Base-by-base conservation (phyloP, 108 stramenopile genomes). In the Schizochytrium sp. region DNA sequence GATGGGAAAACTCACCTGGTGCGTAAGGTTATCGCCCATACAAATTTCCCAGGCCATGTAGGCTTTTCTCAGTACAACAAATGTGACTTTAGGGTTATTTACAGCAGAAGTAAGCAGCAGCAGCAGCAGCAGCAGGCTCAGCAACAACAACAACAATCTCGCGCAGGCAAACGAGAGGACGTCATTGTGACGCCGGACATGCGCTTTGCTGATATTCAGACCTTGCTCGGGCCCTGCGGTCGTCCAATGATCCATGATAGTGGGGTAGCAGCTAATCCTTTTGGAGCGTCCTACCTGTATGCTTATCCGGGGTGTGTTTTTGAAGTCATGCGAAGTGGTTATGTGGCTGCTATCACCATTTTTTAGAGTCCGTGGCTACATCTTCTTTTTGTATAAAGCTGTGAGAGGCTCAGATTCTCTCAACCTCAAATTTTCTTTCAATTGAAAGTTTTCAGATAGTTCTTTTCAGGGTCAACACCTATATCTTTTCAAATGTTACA, bases 11-110 rank as follows among this genome's bases (percentile, higher is more conserved):
- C 76, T 2, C 76, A 83, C 47, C 47, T 49, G 5, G 47, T 83
- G 5, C 47, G 53, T 5, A 83, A 83, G 53, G 76, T 83, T 53
- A 83, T 83, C 28, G 76, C 53, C 5, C 76, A 83, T 2, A 83
- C 76, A 47, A 83, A 83, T 28, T 49, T 83, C 28, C 76, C 76
- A 55, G 76, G 76, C 76, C 76, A 83, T 53, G 47, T 55, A 47
- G 76, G n/a, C 10, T 83, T 83, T 42, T 83, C 76, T 13, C 76
- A 83, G 28, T 83, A 83, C 76, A 83, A 83, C 53, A 83, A 83
- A 2, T 83, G 76, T 28, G 76, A 83, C 13, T 83, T 83, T 42
- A 47, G 76, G 17, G 53, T 83, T 53, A 83, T 83, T 28, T 83
- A 55, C 53, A 83, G 50, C 2, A 3, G 76, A 12, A 2, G 47